Evolutionary conservation across 352 stramenopile genomes (phyloP).

Genomic region (Phytopythium helicoides): DNA sequence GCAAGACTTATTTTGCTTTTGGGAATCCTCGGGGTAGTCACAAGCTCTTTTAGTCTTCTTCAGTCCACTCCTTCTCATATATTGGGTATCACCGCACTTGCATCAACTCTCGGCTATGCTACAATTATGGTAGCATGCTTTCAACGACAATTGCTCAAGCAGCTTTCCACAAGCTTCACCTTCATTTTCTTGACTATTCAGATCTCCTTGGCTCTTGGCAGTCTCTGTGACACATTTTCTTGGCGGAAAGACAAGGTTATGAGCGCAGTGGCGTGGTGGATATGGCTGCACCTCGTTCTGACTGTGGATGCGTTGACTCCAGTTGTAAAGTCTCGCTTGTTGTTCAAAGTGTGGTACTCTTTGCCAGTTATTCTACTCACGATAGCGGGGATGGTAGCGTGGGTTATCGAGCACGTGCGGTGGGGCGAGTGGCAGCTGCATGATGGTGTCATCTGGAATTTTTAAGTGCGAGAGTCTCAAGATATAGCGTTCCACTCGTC

Average conservation of each 20-base stretch:
- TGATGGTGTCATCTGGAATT: not conserved
- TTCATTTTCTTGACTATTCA: conserved; percentile 18
- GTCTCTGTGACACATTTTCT: conserved; percentile 11
- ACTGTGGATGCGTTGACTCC: conserved; percentile 15
- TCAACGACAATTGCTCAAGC: conserved; percentile 8
- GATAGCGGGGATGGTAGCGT: not conserved
- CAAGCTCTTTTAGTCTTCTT: not conserved
- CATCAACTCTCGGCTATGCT: not conserved
- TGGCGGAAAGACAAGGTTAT: conserved; percentile 6
- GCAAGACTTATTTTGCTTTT: not conserved
- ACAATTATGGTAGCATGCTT: not conserved
- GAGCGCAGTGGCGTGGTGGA: conserved; percentile 1
- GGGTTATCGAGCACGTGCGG: conserved; percentile 1
- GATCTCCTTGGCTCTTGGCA: conserved; percentile 8
- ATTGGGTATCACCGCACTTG: not conserved
- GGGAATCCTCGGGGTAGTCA: not conserved
- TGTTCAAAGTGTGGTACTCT: conserved; percentile 1
- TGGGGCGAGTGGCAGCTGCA: not conserved
- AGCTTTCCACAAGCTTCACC: conserved; percentile 11
- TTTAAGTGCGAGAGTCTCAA: not conserved
- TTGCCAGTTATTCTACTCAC: not conserved
- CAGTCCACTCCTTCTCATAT: not conserved
- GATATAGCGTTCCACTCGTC: not conserved
- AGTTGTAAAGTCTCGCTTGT: conserved; percentile 2
- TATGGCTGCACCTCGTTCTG: conserved; percentile 18